Evolutionary conservation across 148 eudicot genomes (phyloP).

Genomic region (Heliamphora exappendiculata): DNA sequence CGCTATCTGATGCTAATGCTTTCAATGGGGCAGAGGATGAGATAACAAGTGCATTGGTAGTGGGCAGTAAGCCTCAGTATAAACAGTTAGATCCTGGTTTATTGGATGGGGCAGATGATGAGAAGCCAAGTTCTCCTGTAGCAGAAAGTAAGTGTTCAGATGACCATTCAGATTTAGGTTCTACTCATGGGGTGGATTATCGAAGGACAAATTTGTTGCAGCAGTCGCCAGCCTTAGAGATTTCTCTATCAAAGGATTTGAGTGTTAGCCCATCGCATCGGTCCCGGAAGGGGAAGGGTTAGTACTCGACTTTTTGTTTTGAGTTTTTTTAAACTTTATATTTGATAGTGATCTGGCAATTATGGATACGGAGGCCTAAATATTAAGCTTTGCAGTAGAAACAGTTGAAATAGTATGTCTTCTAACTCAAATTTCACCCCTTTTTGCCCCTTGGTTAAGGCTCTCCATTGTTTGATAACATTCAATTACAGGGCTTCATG

Average conservation of each 20-base stretch:
- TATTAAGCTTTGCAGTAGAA: neutral
- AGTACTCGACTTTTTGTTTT: constrained; percentile 1
- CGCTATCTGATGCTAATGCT: neutral
- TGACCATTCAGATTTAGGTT: constrained; percentile 16
- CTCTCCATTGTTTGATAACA: neutral
- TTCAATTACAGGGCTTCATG: neutral
- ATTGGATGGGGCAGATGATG: constrained; percentile 3
- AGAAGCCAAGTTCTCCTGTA: neutral
- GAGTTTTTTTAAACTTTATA: neutral
- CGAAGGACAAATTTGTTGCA: constrained; percentile 10
- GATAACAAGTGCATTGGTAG: neutral
- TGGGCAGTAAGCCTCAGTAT: neutral
- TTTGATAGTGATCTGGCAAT: neutral
- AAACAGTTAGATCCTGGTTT: neutral
- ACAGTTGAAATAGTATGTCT: neutral
- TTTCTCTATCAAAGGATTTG: constrained; percentile 16
- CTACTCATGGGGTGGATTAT: constrained; percentile 11
- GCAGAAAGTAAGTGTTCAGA: constrained; percentile 6
- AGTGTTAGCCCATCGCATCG: constrained; percentile 18
- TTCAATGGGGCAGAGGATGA: constrained; percentile 1
- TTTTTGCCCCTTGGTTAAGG: neutral
- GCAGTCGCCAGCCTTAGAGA: constrained; percentile 20
- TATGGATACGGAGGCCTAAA: neutral
- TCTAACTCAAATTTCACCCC: neutral
- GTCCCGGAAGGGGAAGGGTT: constrained; percentile 25